Evolutionary conservation across 495 filamentous ascomycete species (phyloP).

Genomic region (Annulohypoxylon stygium): DNA sequence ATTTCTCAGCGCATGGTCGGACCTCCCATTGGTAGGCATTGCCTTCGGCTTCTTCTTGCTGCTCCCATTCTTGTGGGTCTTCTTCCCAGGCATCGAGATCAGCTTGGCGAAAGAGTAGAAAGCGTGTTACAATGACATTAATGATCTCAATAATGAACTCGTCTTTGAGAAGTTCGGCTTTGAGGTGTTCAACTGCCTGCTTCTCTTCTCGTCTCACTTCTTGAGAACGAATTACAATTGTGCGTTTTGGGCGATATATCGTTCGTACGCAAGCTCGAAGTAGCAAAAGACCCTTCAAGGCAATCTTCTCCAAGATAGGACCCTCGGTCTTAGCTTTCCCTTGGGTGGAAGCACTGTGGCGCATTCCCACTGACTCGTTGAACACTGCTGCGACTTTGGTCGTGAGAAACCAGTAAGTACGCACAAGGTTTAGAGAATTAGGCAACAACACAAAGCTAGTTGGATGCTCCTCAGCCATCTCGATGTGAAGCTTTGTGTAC

Average conservation of each 20-base stretch:
- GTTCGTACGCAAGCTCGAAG: constrained; percentile 87
- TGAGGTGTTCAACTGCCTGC: constrained; percentile 72
- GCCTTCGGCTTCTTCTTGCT: constrained; percentile 80
- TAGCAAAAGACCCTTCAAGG: constrained; percentile 82
- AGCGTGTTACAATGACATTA: constrained; percentile 83
- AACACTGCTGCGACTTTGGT: constrained; percentile 79
- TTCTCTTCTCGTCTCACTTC: constrained; percentile 75
- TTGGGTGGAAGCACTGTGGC: constrained; percentile 61
- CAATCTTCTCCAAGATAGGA: constrained; percentile 77
- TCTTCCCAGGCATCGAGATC: constrained; percentile 93
- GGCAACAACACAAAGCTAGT: constrained; percentile 85
- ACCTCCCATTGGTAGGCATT: constrained; percentile 90
- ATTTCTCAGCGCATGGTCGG: constrained; percentile 89
- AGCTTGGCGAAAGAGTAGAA: constrained; percentile 86
- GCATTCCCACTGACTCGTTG: constrained; percentile 63
- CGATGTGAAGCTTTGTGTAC: constrained; percentile 89
- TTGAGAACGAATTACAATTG: constrained; percentile 84
- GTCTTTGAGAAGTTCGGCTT: constrained; percentile 77
- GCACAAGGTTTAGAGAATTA: constrained; percentile 78
- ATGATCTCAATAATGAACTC: constrained; percentile 82
- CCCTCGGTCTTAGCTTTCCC: constrained; percentile 67
- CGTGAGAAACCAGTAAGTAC: constrained; percentile 85
- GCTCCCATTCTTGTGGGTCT: constrained; percentile 93
- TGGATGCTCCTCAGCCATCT: constrained; percentile 81
- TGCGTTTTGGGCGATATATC: constrained; percentile 81